Conservation (phyloP, 1,139 yeast species). For the Nadsonia commutata region DNA sequence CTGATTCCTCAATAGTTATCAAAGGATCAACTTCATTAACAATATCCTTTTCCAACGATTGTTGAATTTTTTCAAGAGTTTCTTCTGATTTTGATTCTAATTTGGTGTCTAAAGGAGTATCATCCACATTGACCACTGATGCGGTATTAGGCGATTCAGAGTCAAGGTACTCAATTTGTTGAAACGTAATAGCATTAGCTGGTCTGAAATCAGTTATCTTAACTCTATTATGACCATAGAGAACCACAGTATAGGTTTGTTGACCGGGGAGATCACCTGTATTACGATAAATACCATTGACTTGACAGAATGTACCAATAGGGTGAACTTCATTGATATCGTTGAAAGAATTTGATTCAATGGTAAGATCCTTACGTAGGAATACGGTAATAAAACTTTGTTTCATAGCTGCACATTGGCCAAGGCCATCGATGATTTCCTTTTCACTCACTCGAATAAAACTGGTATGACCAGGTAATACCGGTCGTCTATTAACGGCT, state of each 20-base stretch:
- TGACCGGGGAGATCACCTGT: neutral
- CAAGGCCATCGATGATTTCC: neutral
- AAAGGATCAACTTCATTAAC: neutral
- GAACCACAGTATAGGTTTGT: neutral
- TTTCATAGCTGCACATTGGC: neutral
- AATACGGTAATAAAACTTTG: neutral
- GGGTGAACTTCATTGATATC: neutral
- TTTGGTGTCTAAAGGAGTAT: neutral
- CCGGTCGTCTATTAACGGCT: neutral
- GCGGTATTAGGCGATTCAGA: neutral
- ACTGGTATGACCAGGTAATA: neutral
- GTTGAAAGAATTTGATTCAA: neutral
- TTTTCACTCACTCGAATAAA: neutral
- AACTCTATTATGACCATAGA: neutral
- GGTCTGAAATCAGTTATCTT: neutral
- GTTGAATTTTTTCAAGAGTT: neutral
- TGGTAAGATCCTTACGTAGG: neutral
- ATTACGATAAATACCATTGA: neutral
- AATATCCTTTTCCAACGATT: neutral
- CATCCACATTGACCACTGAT: neutral
- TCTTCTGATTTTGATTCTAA: neutral
- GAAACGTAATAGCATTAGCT: neutral
- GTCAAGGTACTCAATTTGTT: neutral
- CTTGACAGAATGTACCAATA: neutral
- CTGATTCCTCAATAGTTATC: neutral